A percentile compares a stretch with the other conserved stretches of the same genome.
Conservation (phyloP, 192 early-diverging fungal genomes). For the Coemansia furcata region DNA sequence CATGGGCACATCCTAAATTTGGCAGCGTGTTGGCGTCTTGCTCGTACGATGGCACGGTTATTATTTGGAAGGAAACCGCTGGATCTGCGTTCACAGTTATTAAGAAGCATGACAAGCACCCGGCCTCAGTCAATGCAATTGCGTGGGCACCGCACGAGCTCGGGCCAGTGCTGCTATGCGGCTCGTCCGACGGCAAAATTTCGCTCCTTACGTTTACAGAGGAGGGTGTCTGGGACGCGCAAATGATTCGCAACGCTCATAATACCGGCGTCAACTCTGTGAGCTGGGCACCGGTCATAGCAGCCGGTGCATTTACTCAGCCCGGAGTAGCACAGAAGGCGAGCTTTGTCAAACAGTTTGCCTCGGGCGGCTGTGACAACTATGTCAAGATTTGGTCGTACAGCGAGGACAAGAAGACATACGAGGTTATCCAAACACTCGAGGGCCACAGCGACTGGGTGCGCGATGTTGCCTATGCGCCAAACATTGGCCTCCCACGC, state of each 20-base stretch:
- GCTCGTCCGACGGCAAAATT: constrained; percentile 92
- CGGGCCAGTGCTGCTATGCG: constrained; percentile 87
- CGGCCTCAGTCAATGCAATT: constrained; percentile 95
- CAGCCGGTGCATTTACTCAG: constrained; percentile 56
- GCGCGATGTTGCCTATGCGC: constrained; percentile 95
- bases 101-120: constrained; percentile 84
- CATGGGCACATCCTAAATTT: constrained; percentile 99
- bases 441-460: constrained; percentile 98
- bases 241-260: constrained; percentile 76
- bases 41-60: constrained; percentile 92
- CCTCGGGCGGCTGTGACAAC: constrained; percentile 95
- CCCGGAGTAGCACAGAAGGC: constrained; percentile 33
- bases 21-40: constrained; percentile 94
- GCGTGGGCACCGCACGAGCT: constrained; percentile 97
- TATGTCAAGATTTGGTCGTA: constrained; percentile 88
- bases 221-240: constrained; percentile 85
- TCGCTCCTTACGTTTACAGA: constrained; percentile 90
- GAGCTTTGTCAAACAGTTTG: constrained; percentile 73
- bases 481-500: constrained; percentile 87
- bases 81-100: constrained; percentile 52
- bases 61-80: constrained; percentile 93
- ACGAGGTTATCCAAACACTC: constrained; percentile 77
- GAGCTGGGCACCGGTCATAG: constrained; percentile 89
- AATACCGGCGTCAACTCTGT: constrained; percentile 91
- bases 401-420: constrained; percentile 70